Conservation (phyloP, 169 alveolate species). For the Plasmodium cynomolgi region DNA sequence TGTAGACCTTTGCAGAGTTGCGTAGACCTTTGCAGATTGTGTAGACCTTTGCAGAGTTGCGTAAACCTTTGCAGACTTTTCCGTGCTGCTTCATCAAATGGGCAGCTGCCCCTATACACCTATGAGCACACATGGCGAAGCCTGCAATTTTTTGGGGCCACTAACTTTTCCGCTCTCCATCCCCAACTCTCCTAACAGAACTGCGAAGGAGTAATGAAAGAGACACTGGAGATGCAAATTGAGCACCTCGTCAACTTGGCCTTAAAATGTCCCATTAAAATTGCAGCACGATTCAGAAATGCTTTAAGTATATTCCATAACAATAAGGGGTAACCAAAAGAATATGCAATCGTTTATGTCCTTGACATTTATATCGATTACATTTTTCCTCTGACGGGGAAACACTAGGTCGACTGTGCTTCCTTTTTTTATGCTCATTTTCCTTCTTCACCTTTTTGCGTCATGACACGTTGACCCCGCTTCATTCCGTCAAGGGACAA, state of each 20-base stretch:
- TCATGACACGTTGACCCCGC: neutral
- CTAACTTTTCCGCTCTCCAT: neutral
- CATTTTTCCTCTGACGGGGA: neutral
- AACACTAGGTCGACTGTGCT: neutral
- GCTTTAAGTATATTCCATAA: constrained; percentile 40
- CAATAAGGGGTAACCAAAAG: constrained; percentile 58
- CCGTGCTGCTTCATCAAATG: neutral
- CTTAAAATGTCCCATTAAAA: constrained; percentile 59
- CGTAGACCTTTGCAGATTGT: no score
- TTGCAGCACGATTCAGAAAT: constrained; percentile 63
- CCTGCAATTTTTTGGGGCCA: neutral
- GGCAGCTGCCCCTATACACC: neutral
- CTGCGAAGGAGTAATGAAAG: constrained; percentile 33
- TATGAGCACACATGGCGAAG: neutral
- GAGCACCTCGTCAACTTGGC: constrained; percentile 52
- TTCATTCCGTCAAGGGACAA: constrained; percentile 25
- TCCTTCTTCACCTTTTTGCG: neutral
- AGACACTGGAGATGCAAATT: constrained; percentile 23
- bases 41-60: no score
- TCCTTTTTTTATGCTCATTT: neutral
- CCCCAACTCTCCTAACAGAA: neutral
- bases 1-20: no score
- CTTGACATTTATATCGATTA: no score
- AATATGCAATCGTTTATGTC: neutral
- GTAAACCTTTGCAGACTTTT: no score